A percentile compares a stretch with the other conserved stretches of the same genome.
Evolutionary conservation across 306 rosid species (phyloP).

Genomic region (Astragalus membranaceus): DNA sequence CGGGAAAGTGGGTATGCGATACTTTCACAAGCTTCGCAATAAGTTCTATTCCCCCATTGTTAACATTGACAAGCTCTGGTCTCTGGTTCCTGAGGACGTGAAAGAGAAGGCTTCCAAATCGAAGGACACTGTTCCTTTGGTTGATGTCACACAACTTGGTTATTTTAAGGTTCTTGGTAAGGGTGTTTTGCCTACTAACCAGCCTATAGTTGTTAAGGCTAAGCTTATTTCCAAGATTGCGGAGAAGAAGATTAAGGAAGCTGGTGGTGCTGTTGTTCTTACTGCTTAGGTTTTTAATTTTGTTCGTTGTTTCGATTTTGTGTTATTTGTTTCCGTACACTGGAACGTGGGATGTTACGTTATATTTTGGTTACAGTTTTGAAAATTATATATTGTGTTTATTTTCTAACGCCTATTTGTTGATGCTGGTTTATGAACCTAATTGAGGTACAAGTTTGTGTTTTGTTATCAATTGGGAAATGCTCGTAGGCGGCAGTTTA

Average conservation of each 20-base stretch:
- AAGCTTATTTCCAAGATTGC: constrained; percentile 72
- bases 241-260: constrained; percentile 90
- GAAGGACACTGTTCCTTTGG: constrained; percentile 48
- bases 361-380: not conserved
- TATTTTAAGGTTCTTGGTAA: constrained; percentile 76
- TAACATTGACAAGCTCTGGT: constrained; percentile 77
- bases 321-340: not conserved
- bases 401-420: not conserved
- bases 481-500: not conserved
- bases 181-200: constrained; percentile 58
- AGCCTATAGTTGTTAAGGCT: constrained; percentile 73
- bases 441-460: too few species aligned
- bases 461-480: not conserved
- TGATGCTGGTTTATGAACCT: not conserved
- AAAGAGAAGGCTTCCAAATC: constrained; percentile 52
- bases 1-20: constrained; percentile 87
- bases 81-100: constrained; percentile 57
- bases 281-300: constrained; percentile 52
- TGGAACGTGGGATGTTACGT: not conserved
- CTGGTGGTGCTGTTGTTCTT: constrained; percentile 78
- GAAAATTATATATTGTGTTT: not conserved
- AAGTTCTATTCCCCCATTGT: constrained; percentile 69
- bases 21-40: constrained; percentile 82
- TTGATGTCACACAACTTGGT: constrained; percentile 66
- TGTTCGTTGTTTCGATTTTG: not conserved